A percentile compares a stretch with the other conserved stretches of the same genome.
phyloP scores from a whole-genome alignment of 2,329 filamentous ascomycete genomes.

The Geosmithia putterillii region DNA sequence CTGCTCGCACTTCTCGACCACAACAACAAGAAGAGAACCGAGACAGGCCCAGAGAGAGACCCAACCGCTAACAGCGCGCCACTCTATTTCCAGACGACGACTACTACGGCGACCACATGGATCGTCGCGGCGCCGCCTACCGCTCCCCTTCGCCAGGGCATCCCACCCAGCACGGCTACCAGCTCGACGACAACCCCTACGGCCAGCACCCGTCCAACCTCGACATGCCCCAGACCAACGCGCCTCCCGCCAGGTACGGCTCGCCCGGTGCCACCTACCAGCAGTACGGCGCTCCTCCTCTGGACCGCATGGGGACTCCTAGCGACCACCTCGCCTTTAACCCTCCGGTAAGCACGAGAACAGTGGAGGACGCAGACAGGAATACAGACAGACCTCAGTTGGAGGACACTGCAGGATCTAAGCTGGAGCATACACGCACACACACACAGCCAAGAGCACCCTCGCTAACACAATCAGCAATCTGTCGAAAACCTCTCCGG shows the following conservation, averaged over 20 bases:
- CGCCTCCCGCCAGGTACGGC: slow-evolving; percentile 4
- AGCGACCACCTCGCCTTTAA: slow-evolving; percentile 73
- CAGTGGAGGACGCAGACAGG: no score
- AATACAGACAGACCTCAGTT: no score
- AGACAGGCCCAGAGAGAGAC: background rate
- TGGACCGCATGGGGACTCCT: slow-evolving; percentile 37
- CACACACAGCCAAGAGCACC: no score
- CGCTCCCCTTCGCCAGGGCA: slow-evolving; percentile 66
- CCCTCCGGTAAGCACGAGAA: slow-evolving; percentile 68
- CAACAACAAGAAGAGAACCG: no score
- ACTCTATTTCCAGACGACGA: slow-evolving; percentile 36
- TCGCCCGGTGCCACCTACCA: slow-evolving; percentile 3
- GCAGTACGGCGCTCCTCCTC: slow-evolving; percentile 1
- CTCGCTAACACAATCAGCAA: no score
- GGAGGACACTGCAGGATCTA: no score
- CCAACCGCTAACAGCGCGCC: background rate
- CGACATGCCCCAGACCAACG: slow-evolving; percentile 14
- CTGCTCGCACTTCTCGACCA: no score
- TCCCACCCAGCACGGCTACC: slow-evolving; percentile 62
- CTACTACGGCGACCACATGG: slow-evolving; percentile 49
- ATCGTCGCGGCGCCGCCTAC: slow-evolving; percentile 33
- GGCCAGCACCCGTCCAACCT: slow-evolving; percentile 19
- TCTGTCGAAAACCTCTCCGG: slow-evolving; percentile 37
- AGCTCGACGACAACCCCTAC: slow-evolving; percentile 70
- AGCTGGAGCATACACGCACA: no score